Evolutionary conservation across 2,329 filamentous ascomycete species (phyloP).

Genomic region (Paraphoma sp.): DNA sequence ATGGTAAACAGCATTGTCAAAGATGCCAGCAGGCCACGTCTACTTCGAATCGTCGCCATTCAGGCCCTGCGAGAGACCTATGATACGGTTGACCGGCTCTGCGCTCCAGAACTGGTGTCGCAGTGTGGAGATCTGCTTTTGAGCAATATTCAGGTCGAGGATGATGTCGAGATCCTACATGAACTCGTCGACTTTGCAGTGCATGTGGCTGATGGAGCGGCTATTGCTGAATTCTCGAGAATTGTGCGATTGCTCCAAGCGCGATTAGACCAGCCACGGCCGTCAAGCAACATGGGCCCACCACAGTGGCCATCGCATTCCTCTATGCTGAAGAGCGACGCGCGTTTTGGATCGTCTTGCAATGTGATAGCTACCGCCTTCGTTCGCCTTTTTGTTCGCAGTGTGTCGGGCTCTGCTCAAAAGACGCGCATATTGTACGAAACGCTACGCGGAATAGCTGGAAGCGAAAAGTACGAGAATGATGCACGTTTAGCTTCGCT

Average conservation of each 20-base stretch:
- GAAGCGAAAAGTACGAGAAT: conserved; percentile 36
- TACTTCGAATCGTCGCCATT: conserved; percentile 68
- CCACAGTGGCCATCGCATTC: conserved; percentile 25
- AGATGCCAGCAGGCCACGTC: conserved; percentile 65
- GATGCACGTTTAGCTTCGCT: conserved; percentile 49
- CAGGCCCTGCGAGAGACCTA: conserved; percentile 62
- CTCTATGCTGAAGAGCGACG: conserved; percentile 19
- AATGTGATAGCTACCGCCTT: conserved; percentile 76
- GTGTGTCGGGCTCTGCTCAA: conserved; percentile 68
- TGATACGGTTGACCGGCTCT: conserved; percentile 60
- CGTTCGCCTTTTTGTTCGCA: conserved; percentile 77
- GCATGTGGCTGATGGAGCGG: conserved; percentile 67
- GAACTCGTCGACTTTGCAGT: conserved; percentile 70
- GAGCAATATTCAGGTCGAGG: conserved; percentile 66
- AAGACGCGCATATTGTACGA: conserved; percentile 64
- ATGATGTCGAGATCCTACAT: conserved; percentile 69
- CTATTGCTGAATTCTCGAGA: conserved; percentile 63
- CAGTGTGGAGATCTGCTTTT: conserved; percentile 69
- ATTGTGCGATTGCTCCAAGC: conserved; percentile 52
- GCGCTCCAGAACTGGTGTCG: conserved; percentile 63
- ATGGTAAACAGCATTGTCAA: conserved; percentile 70
- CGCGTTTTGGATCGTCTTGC: conserved; percentile 58
- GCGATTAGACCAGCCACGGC: conserved; percentile 32
- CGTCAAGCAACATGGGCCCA: conserved; percentile 19
- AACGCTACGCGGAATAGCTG: conserved; percentile 42